Percentiles rank a stretch among this genome's conserved stretches.
These are phyloP conservation scores for Carex littledalei DNA, from an alignment of 176 grass and related monocot genomes.

Conservation along the genomic window DNA sequence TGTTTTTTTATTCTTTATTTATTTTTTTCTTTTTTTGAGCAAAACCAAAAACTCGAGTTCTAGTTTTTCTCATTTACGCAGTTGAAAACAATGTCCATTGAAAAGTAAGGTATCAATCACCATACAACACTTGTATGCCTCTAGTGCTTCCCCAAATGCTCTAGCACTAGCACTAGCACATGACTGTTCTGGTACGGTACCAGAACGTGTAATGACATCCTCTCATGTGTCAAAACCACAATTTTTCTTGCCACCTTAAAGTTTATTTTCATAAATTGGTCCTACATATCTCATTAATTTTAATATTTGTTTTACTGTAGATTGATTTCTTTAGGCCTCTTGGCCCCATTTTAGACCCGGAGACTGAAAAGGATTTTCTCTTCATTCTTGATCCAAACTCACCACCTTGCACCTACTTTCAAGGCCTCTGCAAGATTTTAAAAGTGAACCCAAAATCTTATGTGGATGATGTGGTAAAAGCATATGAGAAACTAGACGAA, in stretches of 20 bases:
- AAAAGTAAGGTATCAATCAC: background rate
- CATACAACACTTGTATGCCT: background rate
- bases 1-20: background rate
- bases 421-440: constrained; percentile 73
- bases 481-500: constrained; percentile 66
- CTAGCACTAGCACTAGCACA: background rate
- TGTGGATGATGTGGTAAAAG: constrained; percentile 86
- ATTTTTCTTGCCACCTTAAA: background rate
- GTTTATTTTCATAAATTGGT: background rate
- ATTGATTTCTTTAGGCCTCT: constrained; percentile 32
- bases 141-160: background rate
- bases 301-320: background rate
- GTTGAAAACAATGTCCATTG: background rate
- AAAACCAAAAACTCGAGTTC: background rate
- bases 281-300: background rate
- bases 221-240: background rate
- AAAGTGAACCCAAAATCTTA: constrained; percentile 79
- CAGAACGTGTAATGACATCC: background rate
- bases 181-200: background rate
- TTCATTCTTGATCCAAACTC: constrained; percentile 54
- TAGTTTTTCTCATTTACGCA: background rate
- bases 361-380: constrained; percentile 52
- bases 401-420: constrained; percentile 57
- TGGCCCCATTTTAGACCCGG: constrained; percentile 56
- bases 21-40: background rate